phyloP scores from a whole-genome alignment of 1,284 basidiomycete species.

The Apiotrichum veenhuisii region DNA sequence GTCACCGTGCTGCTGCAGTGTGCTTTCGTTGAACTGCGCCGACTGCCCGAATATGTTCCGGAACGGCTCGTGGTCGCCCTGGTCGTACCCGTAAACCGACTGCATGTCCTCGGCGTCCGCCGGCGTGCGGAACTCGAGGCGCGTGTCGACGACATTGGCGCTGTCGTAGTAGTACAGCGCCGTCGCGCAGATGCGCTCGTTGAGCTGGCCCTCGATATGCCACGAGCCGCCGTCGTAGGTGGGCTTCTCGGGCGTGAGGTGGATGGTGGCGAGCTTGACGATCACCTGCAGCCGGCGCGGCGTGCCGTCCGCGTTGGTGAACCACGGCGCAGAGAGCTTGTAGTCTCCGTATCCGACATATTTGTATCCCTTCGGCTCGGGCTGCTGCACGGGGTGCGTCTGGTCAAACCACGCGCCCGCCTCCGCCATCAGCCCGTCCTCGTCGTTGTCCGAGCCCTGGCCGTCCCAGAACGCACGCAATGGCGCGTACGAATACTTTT shows the following conservation, averaged over 20 bases:
- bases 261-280: conserved; percentile 10
- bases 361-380: conserved; percentile 10
- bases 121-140: conserved; percentile 1
- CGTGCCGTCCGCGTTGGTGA: not conserved
- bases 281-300: conserved; percentile 3
- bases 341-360: conserved; percentile 1
- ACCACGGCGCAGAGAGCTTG: not conserved
- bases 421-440: not conserved
- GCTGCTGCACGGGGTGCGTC: conserved; percentile 13
- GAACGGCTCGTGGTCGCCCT: conserved; percentile 12
- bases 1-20: conserved; percentile 1
- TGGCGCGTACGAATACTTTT: no score
- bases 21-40: not conserved
- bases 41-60: conserved; percentile 2
- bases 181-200: conserved; percentile 7
- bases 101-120: not conserved
- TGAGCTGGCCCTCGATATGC: conserved; percentile 6
- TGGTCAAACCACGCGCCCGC: conserved; percentile 9
- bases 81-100: not conserved
- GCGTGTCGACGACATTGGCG: not conserved
- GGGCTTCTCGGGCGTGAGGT: conserved; percentile 10
- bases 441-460: not conserved
- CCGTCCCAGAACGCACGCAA: not conserved
- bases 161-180: conserved; percentile 8
- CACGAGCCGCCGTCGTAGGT: conserved; percentile 3